Evolutionary conservation across 495 filamentous ascomycete genomes (phyloP), one percentile per base, ranked within the genome.

Genomic region (Tuber microsphaerosporum): DNA sequence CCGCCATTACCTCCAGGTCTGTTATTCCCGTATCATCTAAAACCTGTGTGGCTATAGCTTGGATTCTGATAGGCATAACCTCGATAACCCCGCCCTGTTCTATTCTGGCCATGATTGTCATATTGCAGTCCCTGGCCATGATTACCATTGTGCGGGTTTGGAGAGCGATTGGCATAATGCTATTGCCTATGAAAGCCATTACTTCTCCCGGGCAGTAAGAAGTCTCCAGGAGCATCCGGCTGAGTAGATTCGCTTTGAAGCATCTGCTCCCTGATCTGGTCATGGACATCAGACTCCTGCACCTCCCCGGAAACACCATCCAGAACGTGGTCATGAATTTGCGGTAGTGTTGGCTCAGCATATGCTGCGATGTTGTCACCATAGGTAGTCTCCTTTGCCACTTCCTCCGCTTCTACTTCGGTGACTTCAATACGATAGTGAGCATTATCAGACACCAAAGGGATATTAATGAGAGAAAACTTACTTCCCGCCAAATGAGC

Each of bases 401-500:
- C 77, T 22, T 79, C 77, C 37, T 79, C 76, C 69, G 78, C 77
- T 31, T 43, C 70, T 70, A 46, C 73, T 65, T 79, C 77, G 17
- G 70, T 71, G 72, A 79, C 77, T 79, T 43, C 34, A 72, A 37
- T 26, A 19, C 31, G 8, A 12, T 65, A 72, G 78, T 79, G 73
- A 77, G 45, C 31, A n/a, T 37, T 68, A 22, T 41, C 16, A 10
- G 31, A 43, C 22, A 22, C 42, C 42, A 41, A 68, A 16, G 44
- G 19, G 20, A 19, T 39, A 12, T 31, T 5, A 19, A 19, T 37
- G 17, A 12, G 19, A 20, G 72, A 26, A 37, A 3, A 79, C 77
- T 79, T 78, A 79, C 77, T 79, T 26, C 76, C 76, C n/a, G 77
- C 75, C 46, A 79, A 71, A 37, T 79, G 77, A 26, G 77, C 79